Percentiles rank a stretch among this genome's conserved stretches.
phyloP scores from a whole-genome alignment of 176 grass and related monocot genomes.

The Calamus simplicifolius region DNA sequence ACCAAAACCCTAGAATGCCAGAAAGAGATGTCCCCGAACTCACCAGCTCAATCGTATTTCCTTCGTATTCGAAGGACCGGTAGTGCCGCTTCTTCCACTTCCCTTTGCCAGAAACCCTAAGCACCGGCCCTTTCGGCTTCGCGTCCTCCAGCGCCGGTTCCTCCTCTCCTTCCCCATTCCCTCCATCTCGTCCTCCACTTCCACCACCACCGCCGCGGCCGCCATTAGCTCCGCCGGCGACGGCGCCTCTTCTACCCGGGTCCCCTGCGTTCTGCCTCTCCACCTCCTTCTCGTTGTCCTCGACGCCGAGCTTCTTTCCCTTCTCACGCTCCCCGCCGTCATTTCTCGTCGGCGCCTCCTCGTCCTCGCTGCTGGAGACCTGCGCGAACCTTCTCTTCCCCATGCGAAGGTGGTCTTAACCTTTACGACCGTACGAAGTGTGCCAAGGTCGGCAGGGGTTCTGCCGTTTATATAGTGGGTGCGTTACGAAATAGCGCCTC shows the following conservation, averaged over 20 bases:
- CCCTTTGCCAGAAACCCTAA: conserved; percentile 76
- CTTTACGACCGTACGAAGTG: no score
- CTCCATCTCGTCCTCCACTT: no score
- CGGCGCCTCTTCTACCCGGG: no score
- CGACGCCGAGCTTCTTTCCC: conserved; percentile 23
- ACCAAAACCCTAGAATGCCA: conserved; percentile 13
- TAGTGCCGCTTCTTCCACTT: conserved; percentile 62
- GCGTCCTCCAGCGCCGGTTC: conserved; percentile 31
- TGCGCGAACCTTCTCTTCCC: conserved; percentile 59
- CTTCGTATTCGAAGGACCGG: conserved; percentile 75
- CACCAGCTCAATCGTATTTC: conserved; percentile 78
- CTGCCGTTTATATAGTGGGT: no score
- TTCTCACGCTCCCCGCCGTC: conserved; percentile 19
- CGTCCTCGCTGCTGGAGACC: conserved; percentile 50
- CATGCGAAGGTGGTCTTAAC: conserved; percentile 18
- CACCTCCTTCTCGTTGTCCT: conserved; percentile 43
- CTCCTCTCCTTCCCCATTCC: neutral
- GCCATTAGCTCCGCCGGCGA: no score
- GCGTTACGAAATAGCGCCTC: no score
- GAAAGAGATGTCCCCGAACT: neutral
- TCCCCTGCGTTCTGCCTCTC: conserved; percentile 16
- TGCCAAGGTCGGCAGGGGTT: no score
- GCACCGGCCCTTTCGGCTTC: conserved; percentile 39
- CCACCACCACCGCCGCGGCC: no score
- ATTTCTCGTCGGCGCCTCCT: conserved; percentile 18